phyloP scores from a whole-genome alignment of 345 rosid species.

The Clarkia xantiana region DNA sequence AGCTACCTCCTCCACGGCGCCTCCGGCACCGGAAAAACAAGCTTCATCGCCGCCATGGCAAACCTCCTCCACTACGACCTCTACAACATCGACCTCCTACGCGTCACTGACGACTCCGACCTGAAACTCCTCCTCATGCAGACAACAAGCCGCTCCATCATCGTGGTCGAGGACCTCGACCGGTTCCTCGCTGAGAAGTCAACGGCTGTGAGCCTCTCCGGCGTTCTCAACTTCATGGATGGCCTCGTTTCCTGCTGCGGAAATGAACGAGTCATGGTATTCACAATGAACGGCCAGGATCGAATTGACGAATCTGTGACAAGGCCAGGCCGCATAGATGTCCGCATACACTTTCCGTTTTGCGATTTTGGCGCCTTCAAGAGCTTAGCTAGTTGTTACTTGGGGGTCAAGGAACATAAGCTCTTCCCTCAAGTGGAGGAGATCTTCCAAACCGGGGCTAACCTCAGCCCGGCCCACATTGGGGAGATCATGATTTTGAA shows the following conservation, averaged over 20 bases:
- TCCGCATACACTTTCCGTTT: constrained; percentile 68
- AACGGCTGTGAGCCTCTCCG: constrained; percentile 27
- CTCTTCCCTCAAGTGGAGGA: constrained; percentile 84
- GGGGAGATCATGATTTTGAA: constrained; percentile 87
- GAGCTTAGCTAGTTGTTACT: constrained; percentile 49
- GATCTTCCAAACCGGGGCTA: constrained; percentile 59
- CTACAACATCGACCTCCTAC: constrained; percentile 41
- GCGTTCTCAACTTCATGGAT: constrained; percentile 49
- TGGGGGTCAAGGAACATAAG: constrained; percentile 87
- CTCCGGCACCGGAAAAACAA: constrained; percentile 56
- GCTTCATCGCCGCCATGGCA: constrained; percentile 47
- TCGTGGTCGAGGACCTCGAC: constrained; percentile 48
- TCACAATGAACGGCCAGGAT: constrained; percentile 35
- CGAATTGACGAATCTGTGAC: constrained; percentile 23
- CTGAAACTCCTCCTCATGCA: constrained; percentile 37
- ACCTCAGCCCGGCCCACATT: constrained; percentile 77
- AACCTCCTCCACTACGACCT: constrained; percentile 40
- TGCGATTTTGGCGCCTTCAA: constrained; percentile 78
- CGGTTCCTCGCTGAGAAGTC: constrained; percentile 28
- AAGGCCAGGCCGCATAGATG: constrained; percentile 63
- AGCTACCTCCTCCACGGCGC: constrained; percentile 52
- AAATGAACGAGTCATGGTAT: constrained; percentile 47
- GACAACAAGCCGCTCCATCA: constrained; percentile 29
- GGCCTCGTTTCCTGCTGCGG: constrained; percentile 44
- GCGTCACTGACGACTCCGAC: constrained; percentile 32